Conservation (phyloP, 1,139 yeast genomes). For the Meyerozyma athensensis region DNA sequence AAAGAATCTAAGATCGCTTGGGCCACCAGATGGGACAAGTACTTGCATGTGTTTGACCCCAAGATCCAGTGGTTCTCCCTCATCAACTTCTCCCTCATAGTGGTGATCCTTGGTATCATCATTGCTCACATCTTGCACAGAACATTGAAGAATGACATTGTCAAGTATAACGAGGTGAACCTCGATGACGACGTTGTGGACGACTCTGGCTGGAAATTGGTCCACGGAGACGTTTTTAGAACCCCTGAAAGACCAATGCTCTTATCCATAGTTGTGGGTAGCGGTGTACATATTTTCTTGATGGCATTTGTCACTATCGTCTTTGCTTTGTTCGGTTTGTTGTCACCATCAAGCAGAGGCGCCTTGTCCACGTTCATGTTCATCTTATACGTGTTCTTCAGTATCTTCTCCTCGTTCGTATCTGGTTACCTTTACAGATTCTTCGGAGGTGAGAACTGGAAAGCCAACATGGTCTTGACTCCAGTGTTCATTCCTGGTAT, state of each 20-base stretch:
- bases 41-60: conserved; percentile 86
- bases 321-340: conserved; percentile 82
- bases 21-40: conserved; percentile 99
- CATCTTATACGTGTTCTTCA: conserved; percentile 72
- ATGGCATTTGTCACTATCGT: conserved; percentile 72
- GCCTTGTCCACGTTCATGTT: conserved; percentile 88
- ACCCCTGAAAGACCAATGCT: conserved; percentile 69
- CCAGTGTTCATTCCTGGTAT: conserved; percentile 82
- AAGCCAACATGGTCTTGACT: conserved; percentile 73
- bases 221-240: conserved; percentile 94
- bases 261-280: conserved; percentile 77
- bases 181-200: conserved; percentile 85
- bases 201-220: conserved; percentile 96
- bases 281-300: conserved; percentile 79
- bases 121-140: conserved; percentile 77
- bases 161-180: conserved; percentile 83
- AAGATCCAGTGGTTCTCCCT: conserved; percentile 95
- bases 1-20: conserved; percentile 68
- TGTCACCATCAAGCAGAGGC: conserved; percentile 94
- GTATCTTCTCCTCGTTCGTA: conserved; percentile 79
- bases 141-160: conserved; percentile 80
- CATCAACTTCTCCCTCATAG: conserved; percentile 78
- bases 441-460: conserved; percentile 92
- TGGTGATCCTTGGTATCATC: conserved; percentile 68
- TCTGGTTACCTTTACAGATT: conserved; percentile 82